A percentile compares a stretch with the other conserved stretches of the same genome.
Conservation (phyloP, 2,329 filamentous ascomycete genomes). For the Simplicillium sp. region DNA sequence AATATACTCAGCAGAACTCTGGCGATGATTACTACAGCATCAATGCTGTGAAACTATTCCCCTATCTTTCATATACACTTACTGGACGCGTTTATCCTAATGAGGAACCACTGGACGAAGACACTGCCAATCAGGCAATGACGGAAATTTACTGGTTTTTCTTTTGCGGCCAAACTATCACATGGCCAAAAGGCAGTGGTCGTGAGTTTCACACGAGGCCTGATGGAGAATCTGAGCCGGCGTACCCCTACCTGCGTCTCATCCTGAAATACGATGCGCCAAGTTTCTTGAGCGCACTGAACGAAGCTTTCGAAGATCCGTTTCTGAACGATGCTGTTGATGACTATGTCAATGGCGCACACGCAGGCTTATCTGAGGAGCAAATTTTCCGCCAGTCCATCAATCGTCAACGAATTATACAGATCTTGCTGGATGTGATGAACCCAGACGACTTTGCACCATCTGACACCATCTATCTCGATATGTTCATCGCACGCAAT, state of each 20-base stretch:
- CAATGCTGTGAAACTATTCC: slow-evolving; percentile 84
- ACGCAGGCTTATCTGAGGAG: slow-evolving; percentile 50
- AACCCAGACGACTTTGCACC: slow-evolving; percentile 62
- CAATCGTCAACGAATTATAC: slow-evolving; percentile 86
- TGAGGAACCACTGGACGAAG: slow-evolving; percentile 63
- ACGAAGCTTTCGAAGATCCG: slow-evolving; percentile 92
- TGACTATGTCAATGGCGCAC: slow-evolving; percentile 43
- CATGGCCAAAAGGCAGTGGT: slow-evolving; percentile 60
- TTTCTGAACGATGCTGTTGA: slow-evolving; percentile 79
- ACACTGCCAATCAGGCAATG: slow-evolving; percentile 68
- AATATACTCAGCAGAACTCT: slow-evolving; percentile 42
- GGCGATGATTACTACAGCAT: slow-evolving; percentile 53
- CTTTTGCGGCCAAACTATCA: slow-evolving; percentile 72
- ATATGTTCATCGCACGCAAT: slow-evolving; percentile 97
- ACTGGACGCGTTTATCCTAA: slow-evolving; percentile 90
- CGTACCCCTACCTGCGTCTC: slow-evolving; percentile 76
- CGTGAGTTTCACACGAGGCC: slow-evolving; percentile 53
- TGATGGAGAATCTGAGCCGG: slow-evolving; percentile 49
- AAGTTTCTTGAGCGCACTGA: slow-evolving; percentile 88
- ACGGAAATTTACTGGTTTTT: slow-evolving; percentile 86
- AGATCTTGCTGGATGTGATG: slow-evolving; percentile 88
- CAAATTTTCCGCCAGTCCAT: slow-evolving; percentile 62
- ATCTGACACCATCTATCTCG: slow-evolving; percentile 84
- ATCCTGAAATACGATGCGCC: slow-evolving; percentile 83
- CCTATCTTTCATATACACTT: slow-evolving; percentile 84